Conservation (phyloP, 1,139 yeast species). For the Geotrichum australiense region DNA sequence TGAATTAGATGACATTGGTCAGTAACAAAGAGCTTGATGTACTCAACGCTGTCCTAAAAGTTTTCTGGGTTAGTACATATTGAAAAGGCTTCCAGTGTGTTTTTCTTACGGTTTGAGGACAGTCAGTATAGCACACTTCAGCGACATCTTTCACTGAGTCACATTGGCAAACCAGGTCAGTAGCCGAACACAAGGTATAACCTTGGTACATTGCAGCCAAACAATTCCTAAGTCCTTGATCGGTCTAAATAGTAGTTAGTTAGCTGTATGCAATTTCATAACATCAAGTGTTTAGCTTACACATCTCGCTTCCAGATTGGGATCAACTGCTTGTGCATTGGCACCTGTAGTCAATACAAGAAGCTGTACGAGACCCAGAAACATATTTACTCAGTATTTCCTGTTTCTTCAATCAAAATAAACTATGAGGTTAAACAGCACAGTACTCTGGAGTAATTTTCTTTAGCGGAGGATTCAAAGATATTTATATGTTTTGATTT, state of each 20-base stretch:
- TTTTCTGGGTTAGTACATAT: background rate
- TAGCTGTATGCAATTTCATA: background rate
- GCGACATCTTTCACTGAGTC: slow-evolving; percentile 22
- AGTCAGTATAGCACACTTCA: slow-evolving; percentile 19
- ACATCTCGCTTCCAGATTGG: slow-evolving; percentile 8
- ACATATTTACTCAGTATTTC: slow-evolving; percentile 5
- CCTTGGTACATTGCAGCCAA: slow-evolving; percentile 18
- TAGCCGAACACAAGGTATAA: slow-evolving; percentile 20
- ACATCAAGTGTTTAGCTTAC: background rate
- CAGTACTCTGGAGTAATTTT: background rate
- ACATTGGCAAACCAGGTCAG: slow-evolving; percentile 25
- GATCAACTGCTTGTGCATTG: slow-evolving; percentile 4
- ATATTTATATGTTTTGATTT: slow-evolving; percentile 1
- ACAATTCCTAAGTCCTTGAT: slow-evolving; percentile 16
- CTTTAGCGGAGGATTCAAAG: background rate
- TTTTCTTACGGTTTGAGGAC: slow-evolving; percentile 21
- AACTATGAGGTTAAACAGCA: background rate
- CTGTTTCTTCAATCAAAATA: background rate
- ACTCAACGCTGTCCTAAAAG: slow-evolving; percentile 10
- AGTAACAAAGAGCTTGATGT: slow-evolving; percentile 17
- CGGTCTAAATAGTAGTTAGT: slow-evolving; percentile 10
- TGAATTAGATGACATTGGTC: slow-evolving; percentile 19
- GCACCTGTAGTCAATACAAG: background rate
- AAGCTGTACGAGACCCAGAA: slow-evolving; percentile 4
- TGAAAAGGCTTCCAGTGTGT: background rate